Conservation (phyloP, 2,329 filamentous ascomycete genomes). For the Laburnicola sp. region DNA sequence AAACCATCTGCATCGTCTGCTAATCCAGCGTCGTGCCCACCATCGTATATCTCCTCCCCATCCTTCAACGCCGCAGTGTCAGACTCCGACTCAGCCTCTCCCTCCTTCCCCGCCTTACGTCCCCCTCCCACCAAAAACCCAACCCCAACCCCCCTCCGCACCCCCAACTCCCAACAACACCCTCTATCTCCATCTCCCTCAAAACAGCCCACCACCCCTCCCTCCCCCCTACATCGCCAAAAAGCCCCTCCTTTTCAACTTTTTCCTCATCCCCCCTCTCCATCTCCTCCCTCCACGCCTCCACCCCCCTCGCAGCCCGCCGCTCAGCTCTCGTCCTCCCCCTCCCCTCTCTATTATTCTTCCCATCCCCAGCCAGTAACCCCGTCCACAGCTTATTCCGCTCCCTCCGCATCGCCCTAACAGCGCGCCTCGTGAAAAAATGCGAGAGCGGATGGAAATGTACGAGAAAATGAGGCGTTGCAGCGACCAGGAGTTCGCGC, state of each 20-base stretch:
- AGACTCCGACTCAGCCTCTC: too few relatives aligned
- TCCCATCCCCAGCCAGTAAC: neutral
- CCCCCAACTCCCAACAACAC: neutral
- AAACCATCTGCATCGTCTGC: too few relatives aligned
- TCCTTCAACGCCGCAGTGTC: too few relatives aligned
- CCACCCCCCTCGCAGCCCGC: neutral
- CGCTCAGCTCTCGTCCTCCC: neutral
- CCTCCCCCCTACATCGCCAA: too few relatives aligned
- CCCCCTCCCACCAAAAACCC: neutral
- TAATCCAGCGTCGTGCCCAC: too few relatives aligned
- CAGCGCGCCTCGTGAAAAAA: constrained; percentile 3
- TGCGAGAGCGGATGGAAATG: constrained; percentile 8
- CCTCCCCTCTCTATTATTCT: neutral
- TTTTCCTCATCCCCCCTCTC: constrained; percentile 2
- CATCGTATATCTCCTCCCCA: too few relatives aligned
- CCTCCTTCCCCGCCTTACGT: constrained; percentile 6
- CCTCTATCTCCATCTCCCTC: neutral
- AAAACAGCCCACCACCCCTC: too few relatives aligned
- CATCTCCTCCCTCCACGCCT: constrained; percentile 2
- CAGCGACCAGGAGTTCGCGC: constrained; percentile 4
- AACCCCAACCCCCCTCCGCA: neutral
- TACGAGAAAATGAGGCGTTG: constrained; percentile 2
- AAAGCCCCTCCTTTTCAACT: too few relatives aligned
- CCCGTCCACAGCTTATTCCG: constrained; percentile 10
- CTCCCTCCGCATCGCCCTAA: constrained; percentile 6